Conservation (phyloP, 257 asterid species). For the Oldenlandia corymbosa region DNA sequence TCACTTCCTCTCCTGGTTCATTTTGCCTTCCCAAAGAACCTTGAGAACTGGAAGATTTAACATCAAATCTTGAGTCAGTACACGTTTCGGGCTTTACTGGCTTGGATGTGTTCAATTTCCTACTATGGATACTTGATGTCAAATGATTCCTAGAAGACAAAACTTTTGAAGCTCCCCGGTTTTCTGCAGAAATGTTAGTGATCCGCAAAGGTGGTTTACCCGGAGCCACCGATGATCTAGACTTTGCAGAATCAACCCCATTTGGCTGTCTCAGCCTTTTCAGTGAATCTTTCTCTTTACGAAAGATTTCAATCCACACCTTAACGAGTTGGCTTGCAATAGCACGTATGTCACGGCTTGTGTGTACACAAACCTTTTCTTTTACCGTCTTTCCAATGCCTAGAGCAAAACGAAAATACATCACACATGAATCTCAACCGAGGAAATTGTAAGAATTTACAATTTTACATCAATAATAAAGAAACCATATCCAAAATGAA, state of each 20-base stretch:
- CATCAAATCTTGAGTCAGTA: conserved; percentile 41
- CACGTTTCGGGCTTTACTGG: conserved; percentile 33
- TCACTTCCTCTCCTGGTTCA: conserved; percentile 36
- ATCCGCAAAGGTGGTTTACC: conserved; percentile 77
- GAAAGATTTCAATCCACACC: conserved; percentile 92
- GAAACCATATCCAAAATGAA: too few relatives aligned
- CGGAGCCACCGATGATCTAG: conserved; percentile 37
- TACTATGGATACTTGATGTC: conserved; percentile 32
- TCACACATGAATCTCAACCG: background rate
- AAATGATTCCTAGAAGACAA: conserved; percentile 28
- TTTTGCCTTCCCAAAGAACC: conserved; percentile 46
- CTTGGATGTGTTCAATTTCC: conserved; percentile 31
- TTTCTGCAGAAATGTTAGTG: conserved; percentile 29
- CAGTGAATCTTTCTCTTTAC: conserved; percentile 86
- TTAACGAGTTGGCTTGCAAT: conserved; percentile 97
- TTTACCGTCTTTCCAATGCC: conserved; percentile 96
- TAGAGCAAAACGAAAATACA: conserved; percentile 18
- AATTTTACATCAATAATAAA: background rate
- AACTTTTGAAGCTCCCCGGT: conserved; percentile 34
- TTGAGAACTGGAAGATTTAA: conserved; percentile 44
- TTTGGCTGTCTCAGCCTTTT: conserved; percentile 50
- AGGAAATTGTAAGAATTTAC: background rate
- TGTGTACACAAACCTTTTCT: conserved; percentile 94
- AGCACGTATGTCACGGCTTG: conserved; percentile 99
- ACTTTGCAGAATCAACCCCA: conserved; percentile 42